A percentile compares a stretch with the other conserved stretches of the same genome.
phyloP scores from a whole-genome alignment of 2,329 filamentous ascomycete genomes.

The Pyrenophora teres region DNA sequence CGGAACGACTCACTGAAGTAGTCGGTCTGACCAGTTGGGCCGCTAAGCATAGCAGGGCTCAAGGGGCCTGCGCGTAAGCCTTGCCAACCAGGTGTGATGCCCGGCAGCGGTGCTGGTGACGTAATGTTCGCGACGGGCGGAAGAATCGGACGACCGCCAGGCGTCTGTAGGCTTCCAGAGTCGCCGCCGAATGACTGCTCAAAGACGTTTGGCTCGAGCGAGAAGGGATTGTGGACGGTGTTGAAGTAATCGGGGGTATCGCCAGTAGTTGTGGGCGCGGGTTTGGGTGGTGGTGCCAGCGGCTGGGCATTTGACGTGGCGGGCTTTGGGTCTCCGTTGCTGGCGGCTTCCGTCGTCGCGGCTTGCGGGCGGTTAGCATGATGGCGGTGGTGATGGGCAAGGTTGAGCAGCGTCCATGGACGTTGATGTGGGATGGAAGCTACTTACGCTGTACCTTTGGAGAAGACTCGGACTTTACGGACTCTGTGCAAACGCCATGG shows the following conservation, averaged over 20 bases:
- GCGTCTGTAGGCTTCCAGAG: conserved; percentile 67
- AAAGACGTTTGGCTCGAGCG: conserved; percentile 92
- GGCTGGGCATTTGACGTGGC: conserved; percentile 51
- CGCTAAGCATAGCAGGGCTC: conserved; percentile 96
- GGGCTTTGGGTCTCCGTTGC: conserved; percentile 36
- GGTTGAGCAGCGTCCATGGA: not conserved
- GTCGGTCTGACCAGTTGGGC: conserved; percentile 71
- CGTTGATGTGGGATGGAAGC: not conserved
- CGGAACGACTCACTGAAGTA: conserved; percentile 87
- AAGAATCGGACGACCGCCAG: conserved; percentile 72
- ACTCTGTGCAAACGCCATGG: conserved; percentile 26
- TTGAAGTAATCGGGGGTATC: conserved; percentile 59
- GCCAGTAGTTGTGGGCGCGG: conserved; percentile 46
- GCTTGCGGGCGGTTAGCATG: conserved; percentile 28
- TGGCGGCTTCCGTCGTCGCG: conserved; percentile 27
- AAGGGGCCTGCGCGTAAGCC: conserved; percentile 89
- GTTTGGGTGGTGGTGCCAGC: conserved; percentile 59
- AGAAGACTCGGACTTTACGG: conserved; percentile 30
- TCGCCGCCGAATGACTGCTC: conserved; percentile 81
- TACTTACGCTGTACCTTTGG: conserved; percentile 35
- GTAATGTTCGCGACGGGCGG: conserved; percentile 90
- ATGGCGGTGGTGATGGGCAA: conserved; percentile 3
- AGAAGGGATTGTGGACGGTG: conserved; percentile 59
- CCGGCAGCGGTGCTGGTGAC: conserved; percentile 80
- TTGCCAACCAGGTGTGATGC: conserved; percentile 79